These are phyloP conservation scores for Sporobolomyces roseus DNA, from an alignment of 768 basidiomycete species.

Conservation along the genomic window DNA sequence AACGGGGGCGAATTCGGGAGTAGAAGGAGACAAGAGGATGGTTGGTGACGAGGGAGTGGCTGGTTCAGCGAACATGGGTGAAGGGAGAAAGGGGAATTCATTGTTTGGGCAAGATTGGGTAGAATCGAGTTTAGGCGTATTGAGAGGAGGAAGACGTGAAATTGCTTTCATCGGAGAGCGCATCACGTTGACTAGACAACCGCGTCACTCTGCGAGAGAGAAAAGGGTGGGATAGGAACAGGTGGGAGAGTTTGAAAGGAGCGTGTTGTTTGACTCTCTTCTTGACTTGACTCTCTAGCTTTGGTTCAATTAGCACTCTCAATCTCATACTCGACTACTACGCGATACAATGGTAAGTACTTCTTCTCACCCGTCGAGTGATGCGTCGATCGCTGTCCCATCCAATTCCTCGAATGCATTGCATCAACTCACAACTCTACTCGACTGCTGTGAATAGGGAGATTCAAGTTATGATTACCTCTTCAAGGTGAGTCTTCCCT, in stretches of 20 bases:
- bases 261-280: too few species aligned
- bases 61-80: too few species aligned
- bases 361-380: too few species aligned
- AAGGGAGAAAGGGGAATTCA: too few species aligned
- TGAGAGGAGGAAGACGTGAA: too few species aligned
- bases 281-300: too few species aligned
- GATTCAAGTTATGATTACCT: conserved; percentile 75
- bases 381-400: too few species aligned
- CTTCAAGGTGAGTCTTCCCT: conserved; percentile 70
- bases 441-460: conserved; percentile 24
- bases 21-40: conserved; percentile 31
- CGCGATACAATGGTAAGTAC: conserved; percentile 1
- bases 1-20: conserved; percentile 26
- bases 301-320: too few species aligned
- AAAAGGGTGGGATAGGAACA: too few species aligned
- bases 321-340: too few species aligned
- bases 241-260: neutral
- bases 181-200: neutral
- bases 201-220: neutral
- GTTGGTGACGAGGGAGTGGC: neutral
- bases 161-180: conserved; percentile 4
- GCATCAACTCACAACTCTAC: neutral
- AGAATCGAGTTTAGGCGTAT: too few species aligned
- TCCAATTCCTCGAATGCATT: neutral
- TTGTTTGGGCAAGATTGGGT: too few species aligned